Evolutionary conservation across 306 rosid species (phyloP).

Genomic region (Quercus bicolor): DNA sequence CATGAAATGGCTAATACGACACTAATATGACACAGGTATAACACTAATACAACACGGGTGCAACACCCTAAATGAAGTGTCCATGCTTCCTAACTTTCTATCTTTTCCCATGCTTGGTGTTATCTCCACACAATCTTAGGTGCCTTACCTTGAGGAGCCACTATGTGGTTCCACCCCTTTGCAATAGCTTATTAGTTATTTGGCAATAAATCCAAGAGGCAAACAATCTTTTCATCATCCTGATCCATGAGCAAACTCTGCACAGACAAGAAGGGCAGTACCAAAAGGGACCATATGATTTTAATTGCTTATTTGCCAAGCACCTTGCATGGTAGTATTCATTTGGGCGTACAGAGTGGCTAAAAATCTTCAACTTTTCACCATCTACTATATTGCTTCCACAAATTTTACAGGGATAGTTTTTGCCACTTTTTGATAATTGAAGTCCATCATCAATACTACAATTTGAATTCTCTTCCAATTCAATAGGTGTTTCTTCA

Average conservation of each 20-base stretch:
- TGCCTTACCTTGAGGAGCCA: neutral
- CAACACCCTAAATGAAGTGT: no score
- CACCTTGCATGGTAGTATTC: constrained; percentile 74
- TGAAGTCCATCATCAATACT: constrained; percentile 40
- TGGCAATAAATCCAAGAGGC: neutral
- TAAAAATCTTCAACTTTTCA: constrained; percentile 44
- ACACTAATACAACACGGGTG: no score
- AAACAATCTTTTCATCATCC: constrained; percentile 63
- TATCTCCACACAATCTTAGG: no score
- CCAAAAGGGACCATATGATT: constrained; percentile 53
- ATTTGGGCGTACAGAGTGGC: constrained; percentile 51
- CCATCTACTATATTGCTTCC: constrained; percentile 36
- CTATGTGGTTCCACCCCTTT: neutral
- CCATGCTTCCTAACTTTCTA: no score
- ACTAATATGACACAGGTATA: no score
- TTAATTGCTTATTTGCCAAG: constrained; percentile 59
- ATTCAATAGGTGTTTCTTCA: constrained; percentile 37
- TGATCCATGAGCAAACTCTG: constrained; percentile 59
- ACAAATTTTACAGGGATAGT: constrained; percentile 56
- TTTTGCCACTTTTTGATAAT: constrained; percentile 17
- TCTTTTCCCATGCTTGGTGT: no score
- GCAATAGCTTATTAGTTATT: neutral
- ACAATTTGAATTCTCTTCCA: constrained; percentile 50
- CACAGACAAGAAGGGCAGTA: constrained; percentile 93
- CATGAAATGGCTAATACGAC: no score